Base-by-base conservation (phyloP, 2,329 filamentous ascomycete genomes). In the Exophiala sp. region DNA sequence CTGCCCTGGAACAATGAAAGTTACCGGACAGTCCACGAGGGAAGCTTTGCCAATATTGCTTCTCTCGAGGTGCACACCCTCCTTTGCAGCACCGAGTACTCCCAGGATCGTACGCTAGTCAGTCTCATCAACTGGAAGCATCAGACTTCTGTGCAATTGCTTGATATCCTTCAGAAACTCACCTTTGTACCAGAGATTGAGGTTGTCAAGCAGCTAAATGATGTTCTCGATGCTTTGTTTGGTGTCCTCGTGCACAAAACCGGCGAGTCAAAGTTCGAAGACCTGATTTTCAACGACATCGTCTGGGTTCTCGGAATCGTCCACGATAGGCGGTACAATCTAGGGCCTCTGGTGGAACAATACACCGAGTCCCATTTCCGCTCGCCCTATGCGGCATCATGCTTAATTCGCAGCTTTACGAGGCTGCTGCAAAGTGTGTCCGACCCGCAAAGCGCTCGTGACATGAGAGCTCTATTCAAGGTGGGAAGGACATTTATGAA, bases 141-240 rank as follows among this genome's bases (percentile, higher is more conserved):
- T 10, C 79, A 86, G 38, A 78, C 85, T 0, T 80, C 85, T 42
- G 84, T 85, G 24, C 84, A 91, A 34, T 78, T 97, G 1, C 78
- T 88, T 1, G 79, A 84, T 20, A 75, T 95, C 1, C 74, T 99
- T 39, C 87, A 88, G 67, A 86, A 91, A 62, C 82, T 97, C 45
- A 85, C 91, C 16, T 97, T 97, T 62, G 91, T 99, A 0, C 89
- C 94, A 0, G 94, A 99, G 68, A 96, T 97, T 52, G 95, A 99
- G 71, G 89, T 99, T 33, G 94, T 99, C 58, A 99, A 97, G 74
- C 80, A 97, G 39, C 76, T 97, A 6, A 87, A 83, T 59, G 88
- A 95, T 64, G 91, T 97, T 1, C 86, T 99, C 49, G 89, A 96
- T 69, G 84, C 90, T 0, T 81, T 99, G 1, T 99, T 99, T 67